These are phyloP conservation scores for Schizosaccharomyces pombe DNA, from an alignment of 805 yeast species.

Conservation along the genomic window DNA sequence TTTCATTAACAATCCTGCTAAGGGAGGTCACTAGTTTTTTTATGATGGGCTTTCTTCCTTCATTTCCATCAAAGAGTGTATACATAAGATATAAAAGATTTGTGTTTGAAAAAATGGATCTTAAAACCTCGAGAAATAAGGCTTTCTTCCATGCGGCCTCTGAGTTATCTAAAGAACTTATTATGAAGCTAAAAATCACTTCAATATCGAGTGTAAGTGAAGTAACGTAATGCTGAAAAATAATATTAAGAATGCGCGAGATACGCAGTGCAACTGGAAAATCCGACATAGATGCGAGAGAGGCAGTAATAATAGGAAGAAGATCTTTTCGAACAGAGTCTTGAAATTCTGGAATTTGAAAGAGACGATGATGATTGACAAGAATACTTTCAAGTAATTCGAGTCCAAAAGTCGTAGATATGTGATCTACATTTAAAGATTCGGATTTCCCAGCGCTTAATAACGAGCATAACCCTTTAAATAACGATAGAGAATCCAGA, in stretches of 20 bases:
- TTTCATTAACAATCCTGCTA: neutral
- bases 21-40: neutral
- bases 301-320: constrained; percentile 52
- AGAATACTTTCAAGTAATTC: constrained; percentile 67
- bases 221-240: constrained; percentile 13
- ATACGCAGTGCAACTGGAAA: constrained; percentile 57
- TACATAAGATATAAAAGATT: neutral
- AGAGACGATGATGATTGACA: neutral
- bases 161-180: neutral
- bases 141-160: neutral
- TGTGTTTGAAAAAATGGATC: neutral
- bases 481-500: constrained; percentile 45
- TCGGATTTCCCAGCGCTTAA: constrained; percentile 34
- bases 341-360: constrained; percentile 32
- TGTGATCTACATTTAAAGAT: constrained; percentile 27
- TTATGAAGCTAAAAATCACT: neutral
- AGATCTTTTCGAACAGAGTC: constrained; percentile 41
- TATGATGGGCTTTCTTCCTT: neutral
- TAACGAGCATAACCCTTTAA: constrained; percentile 48
- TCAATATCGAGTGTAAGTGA: neutral
- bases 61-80: neutral
- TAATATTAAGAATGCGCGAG: constrained; percentile 40
- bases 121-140: neutral
- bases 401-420: constrained; percentile 45
- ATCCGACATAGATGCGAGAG: constrained; percentile 32